phyloP scores from a whole-genome alignment of 768 basidiomycete species.

The Amanita thiersii region DNA sequence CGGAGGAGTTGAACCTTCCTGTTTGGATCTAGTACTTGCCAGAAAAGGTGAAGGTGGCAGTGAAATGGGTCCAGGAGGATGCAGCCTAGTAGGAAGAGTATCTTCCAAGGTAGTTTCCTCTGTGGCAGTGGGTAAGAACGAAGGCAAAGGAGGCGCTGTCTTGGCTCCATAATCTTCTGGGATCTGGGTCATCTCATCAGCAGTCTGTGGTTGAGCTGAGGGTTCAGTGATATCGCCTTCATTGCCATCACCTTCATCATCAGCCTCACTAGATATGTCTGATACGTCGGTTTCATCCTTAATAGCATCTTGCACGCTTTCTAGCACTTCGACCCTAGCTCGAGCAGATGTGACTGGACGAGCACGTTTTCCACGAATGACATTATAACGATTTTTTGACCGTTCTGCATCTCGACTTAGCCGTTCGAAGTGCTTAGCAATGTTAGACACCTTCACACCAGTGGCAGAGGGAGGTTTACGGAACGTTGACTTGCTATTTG shows the following conservation, averaged over 20 bases:
- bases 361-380: slow-evolving; percentile 78
- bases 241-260: slow-evolving; percentile 45
- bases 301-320: slow-evolving; percentile 88
- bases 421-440: slow-evolving; percentile 87
- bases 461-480: slow-evolving; percentile 41
- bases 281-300: slow-evolving; percentile 72
- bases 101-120: slow-evolving; percentile 10
- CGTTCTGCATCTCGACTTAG: slow-evolving; percentile 69
- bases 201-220: slow-evolving; percentile 17
- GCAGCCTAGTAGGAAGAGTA: slow-evolving; percentile 9
- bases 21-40: slow-evolving; percentile 26
- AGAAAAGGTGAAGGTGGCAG: slow-evolving; percentile 55
- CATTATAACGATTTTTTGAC: slow-evolving; percentile 71
- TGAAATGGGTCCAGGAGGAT: slow-evolving; percentile 25
- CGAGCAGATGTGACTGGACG: slow-evolving; percentile 86
- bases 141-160: slow-evolving; percentile 16
- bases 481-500: slow-evolving; percentile 42
- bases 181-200: slow-evolving; percentile 15
- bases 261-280: slow-evolving; percentile 52
- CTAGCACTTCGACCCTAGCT: slow-evolving; percentile 82
- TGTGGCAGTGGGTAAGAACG: slow-evolving; percentile 9
- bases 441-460: slow-evolving; percentile 75
- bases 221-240: slow-evolving; percentile 30
- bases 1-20: slow-evolving; percentile 35
- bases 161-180: slow-evolving; percentile 12